A percentile compares a stretch with the other conserved stretches of the same genome.
These are phyloP conservation scores for Uromyces viciae-fabae DNA, from an alignment of 1,284 basidiomycete species.

Conservation along the genomic window DNA sequence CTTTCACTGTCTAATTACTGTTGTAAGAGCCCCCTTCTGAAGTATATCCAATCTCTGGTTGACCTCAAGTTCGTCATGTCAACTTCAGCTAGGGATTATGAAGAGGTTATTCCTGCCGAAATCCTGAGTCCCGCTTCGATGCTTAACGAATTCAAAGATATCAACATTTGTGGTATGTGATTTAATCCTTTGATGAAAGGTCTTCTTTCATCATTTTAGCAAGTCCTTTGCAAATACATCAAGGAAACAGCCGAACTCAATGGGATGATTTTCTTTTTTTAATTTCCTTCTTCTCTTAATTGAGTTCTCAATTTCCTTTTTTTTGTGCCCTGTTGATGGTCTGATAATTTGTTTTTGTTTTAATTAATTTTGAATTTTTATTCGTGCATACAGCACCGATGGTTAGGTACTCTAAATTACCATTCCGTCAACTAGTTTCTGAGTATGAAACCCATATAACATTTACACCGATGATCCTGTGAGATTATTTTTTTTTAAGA, in stretches of 20 bases:
- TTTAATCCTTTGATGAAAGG: not conserved
- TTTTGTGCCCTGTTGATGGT: too few relatives aligned
- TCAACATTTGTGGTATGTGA: conserved; percentile 58
- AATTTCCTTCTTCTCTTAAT: too few relatives aligned
- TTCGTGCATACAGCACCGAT: conserved; percentile 56
- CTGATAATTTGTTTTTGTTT: too few relatives aligned
- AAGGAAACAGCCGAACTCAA: not conserved
- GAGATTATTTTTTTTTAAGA: conserved; percentile 27
- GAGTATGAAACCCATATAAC: conserved; percentile 63
- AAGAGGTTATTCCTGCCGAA: too few relatives aligned
- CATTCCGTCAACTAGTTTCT: conserved; percentile 62
- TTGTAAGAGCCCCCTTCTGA: too few relatives aligned
- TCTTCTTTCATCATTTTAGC: not conserved
- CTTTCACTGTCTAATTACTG: too few relatives aligned
- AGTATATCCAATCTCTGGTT: too few relatives aligned
- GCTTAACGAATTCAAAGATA: conserved; percentile 56
- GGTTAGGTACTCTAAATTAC: conserved; percentile 63
- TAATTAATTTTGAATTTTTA: too few relatives aligned
- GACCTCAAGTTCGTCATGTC: too few relatives aligned
- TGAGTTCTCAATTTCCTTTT: too few relatives aligned
- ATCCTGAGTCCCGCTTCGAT: conserved; percentile 57
- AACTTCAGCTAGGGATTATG: too few relatives aligned
- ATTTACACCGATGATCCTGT: conserved; percentile 64
- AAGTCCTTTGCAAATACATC: not conserved
- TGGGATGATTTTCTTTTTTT: not conserved